Base-by-base conservation (phyloP, 352 stramenopile species). In the Phytophthora macrochlamydospora region DNA sequence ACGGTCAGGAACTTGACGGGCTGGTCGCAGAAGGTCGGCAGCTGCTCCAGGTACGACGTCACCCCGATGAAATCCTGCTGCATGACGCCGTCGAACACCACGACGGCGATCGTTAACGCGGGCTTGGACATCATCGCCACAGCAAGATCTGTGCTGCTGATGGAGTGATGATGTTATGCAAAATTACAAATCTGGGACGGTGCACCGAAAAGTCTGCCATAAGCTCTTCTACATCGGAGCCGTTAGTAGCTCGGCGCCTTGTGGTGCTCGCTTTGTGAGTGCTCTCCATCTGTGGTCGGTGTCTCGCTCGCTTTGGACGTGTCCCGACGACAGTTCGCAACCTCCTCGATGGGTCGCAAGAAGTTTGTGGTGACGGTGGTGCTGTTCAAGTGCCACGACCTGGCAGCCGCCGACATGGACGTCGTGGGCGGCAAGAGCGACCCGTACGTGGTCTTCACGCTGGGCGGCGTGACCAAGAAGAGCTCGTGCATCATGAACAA, bases 351-450 rank as follows among this genome's bases (percentile, higher is more conserved):
- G 53, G 56, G 51, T 8, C 54, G 44, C 30, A 75, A 75, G 70
- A 80, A 79, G 55, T 89, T 73, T 64, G 35, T 78, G 45, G 60
- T 89, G 58, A 78, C 64, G 32, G 73, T 92, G 35, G 75, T 89
- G 48, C 76, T 92, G 35, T 90, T 78, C 71, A 80, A 84, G 61
- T 92, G 83, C 76, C 67, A 73, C 28, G 75, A 89, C 65, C 61
- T 92, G 49, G 67, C 78, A 31, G 79, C 79, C 7, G 70, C 69
- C 14, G 79, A 92, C 64, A 35, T 75, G 54, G 67, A 80, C 33
- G 49, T 87, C 14, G 75, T 79, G 24, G 81, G 80, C 32, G 81
- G 83, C 62, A 92, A 90, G 70, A 92, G 85, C 71, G 79, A 91
- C 71, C 78, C 81, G 60, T 93, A 91, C 67, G 85, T 93, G 45